A percentile compares a stretch with the other conserved stretches of the same genome.
Conservation (phyloP, 2,329 filamentous ascomycete species). For the Chalara sp. region DNA sequence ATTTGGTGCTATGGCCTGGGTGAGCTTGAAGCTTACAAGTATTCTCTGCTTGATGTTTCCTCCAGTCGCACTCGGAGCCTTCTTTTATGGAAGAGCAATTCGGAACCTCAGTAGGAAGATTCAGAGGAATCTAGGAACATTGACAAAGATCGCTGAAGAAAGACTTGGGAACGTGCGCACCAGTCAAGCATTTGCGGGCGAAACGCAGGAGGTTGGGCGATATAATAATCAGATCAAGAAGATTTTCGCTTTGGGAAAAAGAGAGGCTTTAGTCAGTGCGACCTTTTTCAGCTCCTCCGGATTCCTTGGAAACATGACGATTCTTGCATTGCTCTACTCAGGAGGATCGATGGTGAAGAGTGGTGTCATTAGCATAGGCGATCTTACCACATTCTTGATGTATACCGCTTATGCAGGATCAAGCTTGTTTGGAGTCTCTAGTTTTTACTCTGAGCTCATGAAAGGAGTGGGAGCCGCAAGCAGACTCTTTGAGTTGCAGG, state of each 20-base stretch:
- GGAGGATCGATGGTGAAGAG: slow-evolving; percentile 85
- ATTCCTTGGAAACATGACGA: slow-evolving; percentile 93
- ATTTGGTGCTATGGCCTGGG: slow-evolving; percentile 90
- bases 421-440: slow-evolving; percentile 87
- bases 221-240: slow-evolving; percentile 90
- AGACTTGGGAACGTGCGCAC: slow-evolving; percentile 95
- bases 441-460: slow-evolving; percentile 98
- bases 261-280: slow-evolving; percentile 80
- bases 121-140: slow-evolving; percentile 83
- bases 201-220: slow-evolving; percentile 80
- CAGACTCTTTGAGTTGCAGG: slow-evolving; percentile 90
- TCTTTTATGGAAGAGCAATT: slow-evolving; percentile 85
- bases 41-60: slow-evolving; percentile 83
- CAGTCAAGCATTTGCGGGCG: slow-evolving; percentile 91
- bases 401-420: slow-evolving; percentile 84
- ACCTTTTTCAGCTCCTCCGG: slow-evolving; percentile 85
- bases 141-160: slow-evolving; percentile 97
- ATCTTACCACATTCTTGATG: slow-evolving; percentile 96
- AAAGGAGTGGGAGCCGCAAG: slow-evolving; percentile 97
- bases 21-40: slow-evolving; percentile 83
- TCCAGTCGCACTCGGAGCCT: slow-evolving; percentile 81
- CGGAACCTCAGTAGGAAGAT: slow-evolving; percentile 86
- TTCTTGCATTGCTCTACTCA: slow-evolving; percentile 81
- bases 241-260: slow-evolving; percentile 84
- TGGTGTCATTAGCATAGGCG: slow-evolving; percentile 81